Conservation (phyloP, 2,329 filamentous ascomycete species). For the Neofusicoccum sp. region DNA sequence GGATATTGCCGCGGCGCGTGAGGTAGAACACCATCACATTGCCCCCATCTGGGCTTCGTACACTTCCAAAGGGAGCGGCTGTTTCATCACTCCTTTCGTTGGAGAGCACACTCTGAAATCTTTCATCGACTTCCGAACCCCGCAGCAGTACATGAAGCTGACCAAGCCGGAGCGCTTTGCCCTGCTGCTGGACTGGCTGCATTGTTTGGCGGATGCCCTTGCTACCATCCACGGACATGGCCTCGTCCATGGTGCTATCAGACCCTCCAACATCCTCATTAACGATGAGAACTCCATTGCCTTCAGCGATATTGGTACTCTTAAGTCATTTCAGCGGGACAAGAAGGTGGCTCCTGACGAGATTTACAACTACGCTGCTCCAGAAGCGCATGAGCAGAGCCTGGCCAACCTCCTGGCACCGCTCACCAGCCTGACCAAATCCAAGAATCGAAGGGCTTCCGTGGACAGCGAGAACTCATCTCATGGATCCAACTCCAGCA, state of each 20-base stretch:
- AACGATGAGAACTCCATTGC: conserved; percentile 65
- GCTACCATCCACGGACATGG: conserved; percentile 65
- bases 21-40: conserved; percentile 65
- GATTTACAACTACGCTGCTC: conserved; percentile 69
- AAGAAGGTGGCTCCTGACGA: conserved; percentile 63
- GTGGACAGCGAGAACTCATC: conserved; percentile 37
- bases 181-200: conserved; percentile 70
- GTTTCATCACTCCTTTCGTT: conserved; percentile 65
- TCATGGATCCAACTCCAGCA: conserved; percentile 27
- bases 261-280: conserved; percentile 68
- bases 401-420: conserved; percentile 22
- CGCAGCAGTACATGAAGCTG: conserved; percentile 61
- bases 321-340: conserved; percentile 51
- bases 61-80: conserved; percentile 61
- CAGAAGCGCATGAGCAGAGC: conserved; percentile 51
- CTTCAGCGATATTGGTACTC: conserved; percentile 59
- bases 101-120: conserved; percentile 66
- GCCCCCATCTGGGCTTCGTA: conserved; percentile 72
- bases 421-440: conserved; percentile 14
- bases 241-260: conserved; percentile 66
- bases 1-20: conserved; percentile 59
- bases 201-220: conserved; percentile 68
- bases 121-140: conserved; percentile 62
- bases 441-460: conserved; percentile 28
- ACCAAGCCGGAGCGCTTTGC: conserved; percentile 59